Base-by-base conservation (phyloP, 2,329 filamentous ascomycete genomes). In the Aspergillus pseudoterreus region DNA sequence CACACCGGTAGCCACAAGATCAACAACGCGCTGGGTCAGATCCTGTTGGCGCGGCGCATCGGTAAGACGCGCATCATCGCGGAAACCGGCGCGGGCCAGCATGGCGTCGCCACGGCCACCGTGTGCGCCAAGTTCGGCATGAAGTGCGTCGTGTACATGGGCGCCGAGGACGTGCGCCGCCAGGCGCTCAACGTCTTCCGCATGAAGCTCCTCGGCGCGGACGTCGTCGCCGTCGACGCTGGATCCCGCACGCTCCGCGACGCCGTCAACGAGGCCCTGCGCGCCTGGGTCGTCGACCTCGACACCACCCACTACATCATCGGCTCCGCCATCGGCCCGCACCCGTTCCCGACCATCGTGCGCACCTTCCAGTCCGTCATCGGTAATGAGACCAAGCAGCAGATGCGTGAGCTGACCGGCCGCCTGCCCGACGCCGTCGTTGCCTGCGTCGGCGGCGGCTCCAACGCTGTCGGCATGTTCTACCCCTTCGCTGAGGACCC, bases 1-100 rank as follows among this genome's bases (percentile, higher is more conserved):
- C 94, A 99, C 71, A 97, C 94, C 8, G 94, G 94, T 60, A 95
- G 89, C 57, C 94, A 99, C 81, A 99, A 99, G 82, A 97, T 99
- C 79, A 99, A 99, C 79, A 99, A 99, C 65, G 94, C 94, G 0
- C 78, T 99, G 8, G 94, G 94, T 2, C 94, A 99, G 72, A 85
- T 96, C 45, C 82, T 99, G 12, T 77, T 99, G 36, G 94, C 94
- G 1, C 82, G 82, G 62, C 81, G 90, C 56, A 75, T 99, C 45
- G 94, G 94, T 46, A 99, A 99, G 82, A 96, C 86, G 5, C 88
- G 91, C 70, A 97, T 99, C 63, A 99, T 99, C 62, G 94, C 94
- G 45, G 94, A 99, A 76, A 99, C 94, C 14, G 94, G 94, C 60
- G 94, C 94, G 49, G 94, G 94, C 15, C 94, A 99, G 75, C 94